A percentile compares a stretch with the other conserved stretches of the same genome.
Evolutionary conservation across 176 grass and related monocot species (phyloP).

Genomic region (Thinopyrum elongatum): DNA sequence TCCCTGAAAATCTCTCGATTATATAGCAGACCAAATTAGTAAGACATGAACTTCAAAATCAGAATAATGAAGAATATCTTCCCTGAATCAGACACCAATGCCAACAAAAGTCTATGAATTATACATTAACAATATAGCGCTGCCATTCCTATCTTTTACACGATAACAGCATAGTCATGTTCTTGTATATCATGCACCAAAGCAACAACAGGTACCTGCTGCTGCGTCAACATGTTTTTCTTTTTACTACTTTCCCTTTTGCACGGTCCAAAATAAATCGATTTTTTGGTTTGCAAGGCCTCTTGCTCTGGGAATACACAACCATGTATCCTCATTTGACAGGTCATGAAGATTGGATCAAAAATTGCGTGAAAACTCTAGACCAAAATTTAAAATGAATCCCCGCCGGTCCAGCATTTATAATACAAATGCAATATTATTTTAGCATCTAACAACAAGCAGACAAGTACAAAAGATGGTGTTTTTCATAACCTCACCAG

Average conservation of each 20-base stretch:
- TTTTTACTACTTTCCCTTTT: not conserved
- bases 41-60: not conserved
- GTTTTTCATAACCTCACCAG: constrained; percentile 40
- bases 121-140: not conserved
- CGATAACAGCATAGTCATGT: not conserved
- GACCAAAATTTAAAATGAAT: constrained; percentile 33
- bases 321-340: not conserved
- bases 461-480: constrained; percentile 29
- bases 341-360: not conserved
- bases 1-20: not conserved
- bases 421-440: constrained; percentile 47
- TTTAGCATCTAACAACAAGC: constrained; percentile 40
- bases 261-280: not conserved
- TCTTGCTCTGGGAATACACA: not conserved
- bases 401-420: constrained; percentile 39
- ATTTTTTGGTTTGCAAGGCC: not conserved
- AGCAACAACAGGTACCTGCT: constrained; percentile 3
- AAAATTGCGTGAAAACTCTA: not conserved
- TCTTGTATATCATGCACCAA: not conserved
- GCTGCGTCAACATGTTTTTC: not conserved
- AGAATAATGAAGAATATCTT: not conserved
- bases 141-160: not conserved
- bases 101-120: not conserved
- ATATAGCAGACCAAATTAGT: not conserved
- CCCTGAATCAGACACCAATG: not conserved